These are phyloP conservation scores for Crataegus laevigata DNA, from an alignment of 306 rosid genomes.

Conservation along the genomic window DNA sequence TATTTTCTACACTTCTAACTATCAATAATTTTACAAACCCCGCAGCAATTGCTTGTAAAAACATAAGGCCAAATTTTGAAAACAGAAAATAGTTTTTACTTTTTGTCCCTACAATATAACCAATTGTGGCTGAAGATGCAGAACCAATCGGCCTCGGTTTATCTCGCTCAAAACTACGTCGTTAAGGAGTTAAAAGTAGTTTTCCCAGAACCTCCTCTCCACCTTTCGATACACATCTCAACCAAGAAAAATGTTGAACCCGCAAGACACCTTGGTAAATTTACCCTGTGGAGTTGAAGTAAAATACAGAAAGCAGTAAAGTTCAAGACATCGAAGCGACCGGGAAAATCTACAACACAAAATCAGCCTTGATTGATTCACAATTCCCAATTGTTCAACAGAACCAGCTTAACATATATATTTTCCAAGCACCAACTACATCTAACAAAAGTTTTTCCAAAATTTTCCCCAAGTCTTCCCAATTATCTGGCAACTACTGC, in stretches of 20 bases:
- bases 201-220: not conserved
- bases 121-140: no score
- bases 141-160: no score
- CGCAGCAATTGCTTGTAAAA: no score
- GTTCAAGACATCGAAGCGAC: not conserved
- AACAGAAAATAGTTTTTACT: no score
- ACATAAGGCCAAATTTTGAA: no score
- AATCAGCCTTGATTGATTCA: conserved; percentile 34
- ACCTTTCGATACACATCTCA: not conserved
- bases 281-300: not conserved
- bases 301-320: not conserved
- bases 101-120: no score
- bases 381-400: conserved; percentile 42
- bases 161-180: no score
- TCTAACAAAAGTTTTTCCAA: conserved; percentile 36
- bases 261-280: not conserved
- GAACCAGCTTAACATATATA: conserved; percentile 32
- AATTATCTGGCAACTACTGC: conserved; percentile 40
- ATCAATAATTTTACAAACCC: no score
- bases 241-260: not conserved
- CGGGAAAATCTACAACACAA: conserved; percentile 27
- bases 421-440: conserved; percentile 23
- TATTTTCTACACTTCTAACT: no score
- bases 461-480: conserved; percentile 43
- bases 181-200: no score